Conservation (phyloP, 768 basidiomycete genomes). For the Tubosaeta sp. region DNA sequence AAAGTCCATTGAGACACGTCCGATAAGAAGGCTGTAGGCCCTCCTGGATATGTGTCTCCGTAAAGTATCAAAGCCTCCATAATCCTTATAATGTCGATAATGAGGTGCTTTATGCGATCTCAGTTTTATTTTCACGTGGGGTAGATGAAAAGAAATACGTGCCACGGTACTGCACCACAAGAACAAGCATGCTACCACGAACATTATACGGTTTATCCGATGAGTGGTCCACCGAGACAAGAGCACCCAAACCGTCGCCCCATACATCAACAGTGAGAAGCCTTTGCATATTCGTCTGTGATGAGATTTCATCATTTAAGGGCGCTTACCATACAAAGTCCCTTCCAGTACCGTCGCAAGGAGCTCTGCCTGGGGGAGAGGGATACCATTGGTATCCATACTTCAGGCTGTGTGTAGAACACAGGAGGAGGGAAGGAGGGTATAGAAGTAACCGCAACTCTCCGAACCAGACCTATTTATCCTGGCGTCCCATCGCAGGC, state of each 20-base stretch:
- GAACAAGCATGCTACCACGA: slow-evolving; percentile 18
- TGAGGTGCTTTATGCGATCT: slow-evolving; percentile 12
- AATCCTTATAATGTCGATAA: slow-evolving; percentile 14
- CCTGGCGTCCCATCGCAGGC: background rate
- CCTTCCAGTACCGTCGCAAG: slow-evolving; percentile 2
- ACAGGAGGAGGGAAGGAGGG: background rate
- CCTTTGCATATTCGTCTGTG: slow-evolving; percentile 10
- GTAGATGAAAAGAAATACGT: background rate
- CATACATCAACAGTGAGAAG: slow-evolving; percentile 30
- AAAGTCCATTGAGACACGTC: slow-evolving; percentile 22
- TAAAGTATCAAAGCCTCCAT: slow-evolving; percentile 19
- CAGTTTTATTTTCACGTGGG: background rate
- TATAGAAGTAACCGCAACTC: background rate
- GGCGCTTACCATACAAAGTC: slow-evolving; percentile 2
- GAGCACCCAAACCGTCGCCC: slow-evolving; percentile 22
- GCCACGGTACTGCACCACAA: slow-evolving; percentile 24
- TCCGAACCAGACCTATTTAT: background rate
- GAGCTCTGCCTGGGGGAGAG: slow-evolving; percentile 5
- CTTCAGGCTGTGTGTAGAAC: background rate
- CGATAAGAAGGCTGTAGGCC: slow-evolving; percentile 22
- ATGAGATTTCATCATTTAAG: background rate
- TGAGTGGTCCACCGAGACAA: background rate
- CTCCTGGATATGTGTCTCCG: slow-evolving; percentile 9
- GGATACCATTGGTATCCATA: background rate
- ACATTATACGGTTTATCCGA: slow-evolving; percentile 13